Evolutionary conservation across 73 alveolate genomes (phyloP).

Genomic region (Breviolum minutum): DNA sequence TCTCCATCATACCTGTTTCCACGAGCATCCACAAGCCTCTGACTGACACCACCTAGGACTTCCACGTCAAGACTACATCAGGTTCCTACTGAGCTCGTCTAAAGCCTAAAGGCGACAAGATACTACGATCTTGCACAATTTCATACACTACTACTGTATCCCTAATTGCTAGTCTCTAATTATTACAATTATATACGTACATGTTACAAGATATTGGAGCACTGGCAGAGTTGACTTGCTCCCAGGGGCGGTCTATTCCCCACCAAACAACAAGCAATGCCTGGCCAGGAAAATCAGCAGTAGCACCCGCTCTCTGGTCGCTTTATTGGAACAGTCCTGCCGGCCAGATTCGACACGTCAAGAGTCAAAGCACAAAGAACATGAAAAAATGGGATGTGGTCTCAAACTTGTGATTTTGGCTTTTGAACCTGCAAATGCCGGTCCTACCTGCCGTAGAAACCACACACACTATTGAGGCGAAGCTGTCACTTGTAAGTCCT

Average conservation of each 20-base stretch:
- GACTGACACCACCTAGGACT: too few relatives aligned
- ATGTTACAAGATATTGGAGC: too few relatives aligned
- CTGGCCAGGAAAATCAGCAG: constrained; percentile 59
- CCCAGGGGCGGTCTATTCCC: too few relatives aligned
- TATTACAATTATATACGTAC: too few relatives aligned
- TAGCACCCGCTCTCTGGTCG: constrained; percentile 76
- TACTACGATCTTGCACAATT: too few relatives aligned
- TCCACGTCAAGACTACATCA: too few relatives aligned
- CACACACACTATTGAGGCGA: neutral
- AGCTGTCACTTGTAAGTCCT: constrained; percentile 1
- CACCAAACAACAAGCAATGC: neutral
- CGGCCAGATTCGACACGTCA: neutral
- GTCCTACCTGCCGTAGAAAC: neutral
- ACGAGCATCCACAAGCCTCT: neutral
- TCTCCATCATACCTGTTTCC: constrained; percentile 42
- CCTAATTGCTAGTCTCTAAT: neutral
- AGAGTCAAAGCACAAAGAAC: neutral
- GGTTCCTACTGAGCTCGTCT: too few relatives aligned
- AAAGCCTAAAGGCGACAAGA: too few relatives aligned
- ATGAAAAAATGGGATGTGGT: neutral
- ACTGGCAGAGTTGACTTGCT: too few relatives aligned
- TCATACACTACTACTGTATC: too few relatives aligned
- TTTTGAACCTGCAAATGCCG: neutral
- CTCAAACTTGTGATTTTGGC: neutral
- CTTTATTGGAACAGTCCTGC: constrained; percentile 90